Evolutionary conservation across 768 basidiomycete genomes (phyloP), one percentile per base, ranked within the genome.

Genomic region (Naematelia encephala): DNA sequence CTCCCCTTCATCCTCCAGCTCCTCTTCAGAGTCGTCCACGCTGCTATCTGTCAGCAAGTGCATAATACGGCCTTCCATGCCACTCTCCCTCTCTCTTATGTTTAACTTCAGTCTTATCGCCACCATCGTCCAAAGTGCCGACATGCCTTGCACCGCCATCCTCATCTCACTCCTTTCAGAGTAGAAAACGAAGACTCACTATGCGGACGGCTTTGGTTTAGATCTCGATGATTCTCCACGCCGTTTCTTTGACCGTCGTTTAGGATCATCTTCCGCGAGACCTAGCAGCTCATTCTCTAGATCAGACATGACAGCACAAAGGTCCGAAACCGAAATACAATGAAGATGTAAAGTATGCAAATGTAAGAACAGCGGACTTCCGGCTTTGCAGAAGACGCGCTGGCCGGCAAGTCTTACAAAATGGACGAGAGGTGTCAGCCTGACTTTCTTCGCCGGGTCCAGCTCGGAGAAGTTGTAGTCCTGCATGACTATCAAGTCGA

Each of bases 1-100:
- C 42, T 81, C 79, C 29, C 83, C 84, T 16, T 86, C 85, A 29
- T 39, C 34, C 34, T 16, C 34, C 34, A 39, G 34, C 34, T 39
- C 34, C 16, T 83, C 83, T n/a, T 67, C 74, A 2, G 62, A 60
- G n/a, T 74, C 69, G 5, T 65, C 67, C 14, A 57, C 59, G 22
- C 64, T 62, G 29, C 34, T 39, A 8, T n/a, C 3, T 8, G 13
- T 21, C 8, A 39, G 11, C 51, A 13, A 26, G 34, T 39, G 49
- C 47, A 10, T 28, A 19, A 16, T 39, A 39, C 16, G 8, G 34
- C 34, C 34, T 16, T 16, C 34, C 34, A 8, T 39, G 8, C 34
- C 34, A 8, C 34, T 16, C 34, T 39, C 34, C 34, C 34, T 16
- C 34, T 16, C 34, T 16, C 34, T 16, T n/a, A n/a, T n/a, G n/a